Base-by-base conservation (phyloP, 169 alveolate species). In the Eimeria brunetti region DNA sequence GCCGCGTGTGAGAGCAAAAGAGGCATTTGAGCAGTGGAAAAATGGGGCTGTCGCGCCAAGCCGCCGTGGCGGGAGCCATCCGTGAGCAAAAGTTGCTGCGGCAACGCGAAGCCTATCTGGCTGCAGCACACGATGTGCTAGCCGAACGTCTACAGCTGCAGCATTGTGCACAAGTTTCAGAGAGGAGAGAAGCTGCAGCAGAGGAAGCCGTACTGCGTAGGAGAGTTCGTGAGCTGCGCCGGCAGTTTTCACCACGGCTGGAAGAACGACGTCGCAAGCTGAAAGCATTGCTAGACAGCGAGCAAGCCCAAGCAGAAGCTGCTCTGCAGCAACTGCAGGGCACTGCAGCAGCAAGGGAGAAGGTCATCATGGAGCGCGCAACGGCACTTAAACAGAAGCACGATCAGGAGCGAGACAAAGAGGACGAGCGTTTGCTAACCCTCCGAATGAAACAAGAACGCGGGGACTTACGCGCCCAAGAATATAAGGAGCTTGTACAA, bases 41-140 rank as follows among this genome's bases (percentile, higher is more conserved):
- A 20, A 86, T 86, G 93, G 93, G 93, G 36, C 51, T 41, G 30
- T 86, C 93, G 8, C 93, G 93, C 60, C 93, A 64, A 38, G 93
- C 78, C 67, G 81, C 62, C 27, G 81, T 64, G 53, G 83, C 67
- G 22, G 93, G 81, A n/a, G 93, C 93, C 12, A 44, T 86, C 7
- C 93, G 51, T 11, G 83, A 86, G 71, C 93, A 86, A 38, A 64
- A 86, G 44, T 60, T 60, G 46, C 58, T 86, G 83, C 81, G 93
- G n/a, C 93, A 62, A 22, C 83, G 93, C 53, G 93, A 86, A 46
- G 93, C 80, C 53, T 86, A 41, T 36, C 9, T 86, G 83, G 60
- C 93, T 60, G 93, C 93, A 41, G 93, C 93, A 33, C 38, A 36
- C 69, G 83, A 62, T 62, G 83, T 60, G 24, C 51, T 64, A 8